Conservation (phyloP, 208 protist genomes). For the Wallacemonas sp. region DNA sequence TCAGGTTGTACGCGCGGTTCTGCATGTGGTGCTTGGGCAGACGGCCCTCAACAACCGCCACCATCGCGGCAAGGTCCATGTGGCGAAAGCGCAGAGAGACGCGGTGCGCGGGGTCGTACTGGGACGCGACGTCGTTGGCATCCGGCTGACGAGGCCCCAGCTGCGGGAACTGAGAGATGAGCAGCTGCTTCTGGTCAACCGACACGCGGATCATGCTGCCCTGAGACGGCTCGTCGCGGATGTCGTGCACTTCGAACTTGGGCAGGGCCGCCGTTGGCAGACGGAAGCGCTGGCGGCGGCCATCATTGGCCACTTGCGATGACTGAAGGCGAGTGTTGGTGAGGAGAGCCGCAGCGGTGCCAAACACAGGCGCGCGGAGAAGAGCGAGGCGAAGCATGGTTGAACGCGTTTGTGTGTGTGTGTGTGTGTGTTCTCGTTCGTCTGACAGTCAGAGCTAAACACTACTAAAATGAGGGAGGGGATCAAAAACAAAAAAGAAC, state of each 20-base stretch:
- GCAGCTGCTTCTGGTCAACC: conserved; percentile 73
- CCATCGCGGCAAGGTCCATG: conserved; percentile 72
- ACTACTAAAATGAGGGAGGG: too few relatives aligned
- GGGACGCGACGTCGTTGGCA: conserved; percentile 79
- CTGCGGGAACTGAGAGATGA: conserved; percentile 87
- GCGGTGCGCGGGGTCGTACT: conserved; percentile 84
- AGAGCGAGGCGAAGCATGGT: conserved; percentile 14
- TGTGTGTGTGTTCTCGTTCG: neutral
- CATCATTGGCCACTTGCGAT: neutral
- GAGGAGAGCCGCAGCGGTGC: neutral
- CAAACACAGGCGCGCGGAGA: conserved; percentile 12
- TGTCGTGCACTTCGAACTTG: conserved; percentile 86
- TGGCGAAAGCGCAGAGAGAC: conserved; percentile 77
- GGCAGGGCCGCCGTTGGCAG: conserved; percentile 41
- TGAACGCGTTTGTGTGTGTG: neutral
- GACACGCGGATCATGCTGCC: conserved; percentile 82
- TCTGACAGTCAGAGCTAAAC: too few relatives aligned
- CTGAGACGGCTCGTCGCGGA: conserved; percentile 70
- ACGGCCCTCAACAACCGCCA: conserved; percentile 62
- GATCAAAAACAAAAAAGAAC: conserved; percentile 2
- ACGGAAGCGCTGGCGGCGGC: conserved; percentile 10
- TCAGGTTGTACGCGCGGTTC: conserved; percentile 75
- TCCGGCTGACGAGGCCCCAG: conserved; percentile 84
- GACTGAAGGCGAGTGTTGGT: conserved; percentile 10
- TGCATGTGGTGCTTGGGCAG: conserved; percentile 61